phyloP scores from a whole-genome alignment of 805 yeast genomes.

The Sungouiella thailandica region DNA sequence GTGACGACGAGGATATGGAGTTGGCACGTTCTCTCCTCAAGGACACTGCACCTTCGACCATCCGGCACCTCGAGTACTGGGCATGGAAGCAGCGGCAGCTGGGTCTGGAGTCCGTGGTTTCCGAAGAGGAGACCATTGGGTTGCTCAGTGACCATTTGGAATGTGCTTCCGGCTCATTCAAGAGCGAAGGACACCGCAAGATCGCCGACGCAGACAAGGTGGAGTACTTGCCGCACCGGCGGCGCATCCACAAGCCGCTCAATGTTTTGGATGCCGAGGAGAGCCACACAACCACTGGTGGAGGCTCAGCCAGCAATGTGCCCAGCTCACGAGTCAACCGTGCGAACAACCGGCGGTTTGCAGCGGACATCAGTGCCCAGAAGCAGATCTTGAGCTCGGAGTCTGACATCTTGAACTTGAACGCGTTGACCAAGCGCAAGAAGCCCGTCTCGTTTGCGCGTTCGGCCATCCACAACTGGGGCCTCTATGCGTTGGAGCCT shows the following conservation, averaged over 20 bases:
- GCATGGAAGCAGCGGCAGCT: slow-evolving; percentile 53
- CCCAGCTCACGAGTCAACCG: slow-evolving; percentile 82
- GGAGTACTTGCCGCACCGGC: slow-evolving; percentile 78
- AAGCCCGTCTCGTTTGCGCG: slow-evolving; percentile 96
- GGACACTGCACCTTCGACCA: slow-evolving; percentile 15
- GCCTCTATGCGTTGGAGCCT: slow-evolving; percentile 90
- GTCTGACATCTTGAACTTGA: slow-evolving; percentile 74
- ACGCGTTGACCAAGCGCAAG: slow-evolving; percentile 82
- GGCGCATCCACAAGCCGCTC: slow-evolving; percentile 62
- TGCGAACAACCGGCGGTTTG: slow-evolving; percentile 82
- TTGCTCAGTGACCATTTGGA: slow-evolving; percentile 28
- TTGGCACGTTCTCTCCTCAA: slow-evolving; percentile 45
- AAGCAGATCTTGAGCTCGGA: slow-evolving; percentile 74
- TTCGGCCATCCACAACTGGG: slow-evolving; percentile 98
- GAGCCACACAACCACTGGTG: slow-evolving; percentile 1
- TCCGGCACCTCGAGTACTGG: slow-evolving; percentile 51
- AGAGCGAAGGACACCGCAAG: slow-evolving; percentile 68
- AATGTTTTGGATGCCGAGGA: slow-evolving; percentile 65
- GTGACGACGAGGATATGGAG: slow-evolving; percentile 70
- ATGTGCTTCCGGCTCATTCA: slow-evolving; percentile 55
- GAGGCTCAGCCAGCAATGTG: slow-evolving; percentile 23
- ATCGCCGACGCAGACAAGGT: slow-evolving; percentile 69
- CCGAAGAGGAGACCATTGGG: slow-evolving; percentile 20
- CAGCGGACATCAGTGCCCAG: slow-evolving; percentile 82
- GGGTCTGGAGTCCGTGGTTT: slow-evolving; percentile 12